Evolutionary conservation across 2,329 filamentous ascomycete genomes (phyloP).

Genomic region (Fusarium siculi): DNA sequence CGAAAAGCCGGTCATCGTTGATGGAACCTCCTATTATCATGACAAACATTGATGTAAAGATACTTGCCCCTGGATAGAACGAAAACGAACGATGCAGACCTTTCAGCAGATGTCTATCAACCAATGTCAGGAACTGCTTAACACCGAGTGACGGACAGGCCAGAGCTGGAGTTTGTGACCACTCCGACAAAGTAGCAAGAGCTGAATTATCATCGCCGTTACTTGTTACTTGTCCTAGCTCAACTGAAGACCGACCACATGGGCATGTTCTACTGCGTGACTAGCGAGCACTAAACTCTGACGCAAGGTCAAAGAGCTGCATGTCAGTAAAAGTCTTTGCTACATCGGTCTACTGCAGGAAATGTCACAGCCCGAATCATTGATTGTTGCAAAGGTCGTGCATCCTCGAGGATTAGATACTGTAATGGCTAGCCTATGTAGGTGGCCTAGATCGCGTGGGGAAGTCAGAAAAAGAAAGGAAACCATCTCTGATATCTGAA

Average conservation of each 20-base stretch:
- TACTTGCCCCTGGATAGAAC: neutral
- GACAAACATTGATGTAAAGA: conserved; percentile 6
- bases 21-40: conserved; percentile 31
- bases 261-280: neutral
- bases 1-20: conserved; percentile 27
- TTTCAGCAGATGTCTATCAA: neutral
- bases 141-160: neutral
- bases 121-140: neutral
- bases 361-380: neutral
- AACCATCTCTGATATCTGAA: neutral
- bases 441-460: neutral
- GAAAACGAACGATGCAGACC: neutral
- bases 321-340: neutral
- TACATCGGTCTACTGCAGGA: neutral
- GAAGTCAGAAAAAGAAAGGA: neutral
- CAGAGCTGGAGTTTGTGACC: neutral
- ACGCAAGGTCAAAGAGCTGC: neutral
- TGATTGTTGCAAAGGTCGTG: neutral
- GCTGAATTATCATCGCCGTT: neutral
- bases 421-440: neutral
- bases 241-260: neutral
- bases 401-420: neutral
- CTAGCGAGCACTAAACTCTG: neutral
- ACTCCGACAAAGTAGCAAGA: neutral
- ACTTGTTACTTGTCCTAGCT: neutral